A percentile compares a stretch with the other conserved stretches of the same genome.
These are phyloP conservation scores for Cyberlindnera maritima DNA, from an alignment of 805 yeast species.

Conservation along the genomic window DNA sequence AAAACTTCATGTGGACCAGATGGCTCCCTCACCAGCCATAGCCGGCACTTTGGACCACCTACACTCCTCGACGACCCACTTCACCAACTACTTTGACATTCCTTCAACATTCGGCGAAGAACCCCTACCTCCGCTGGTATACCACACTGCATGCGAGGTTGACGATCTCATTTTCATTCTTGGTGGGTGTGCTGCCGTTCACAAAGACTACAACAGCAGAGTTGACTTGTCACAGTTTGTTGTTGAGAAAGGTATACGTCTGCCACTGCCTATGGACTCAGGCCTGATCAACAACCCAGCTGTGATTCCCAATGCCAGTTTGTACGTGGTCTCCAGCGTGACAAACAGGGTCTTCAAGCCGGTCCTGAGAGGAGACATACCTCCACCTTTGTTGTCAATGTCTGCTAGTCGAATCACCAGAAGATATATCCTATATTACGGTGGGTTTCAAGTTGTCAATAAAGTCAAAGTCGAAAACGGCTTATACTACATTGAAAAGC, in stretches of 20 bases:
- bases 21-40: not conserved
- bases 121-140: constrained; percentile 39
- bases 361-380: constrained; percentile 39
- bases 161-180: constrained; percentile 35
- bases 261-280: constrained; percentile 45
- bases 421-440: constrained; percentile 59
- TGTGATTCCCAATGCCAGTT: constrained; percentile 35
- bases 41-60: too few relatives aligned
- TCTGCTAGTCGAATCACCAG: constrained; percentile 47
- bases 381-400: constrained; percentile 51
- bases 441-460: constrained; percentile 54
- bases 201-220: not conserved
- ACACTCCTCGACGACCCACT: too few relatives aligned
- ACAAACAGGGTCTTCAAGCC: constrained; percentile 38
- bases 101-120: constrained; percentile 38
- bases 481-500: constrained; percentile 34
- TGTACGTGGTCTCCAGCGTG: constrained; percentile 37
- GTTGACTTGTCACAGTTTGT: constrained; percentile 34
- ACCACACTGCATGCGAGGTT: constrained; percentile 41
- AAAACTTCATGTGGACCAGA: too few relatives aligned
- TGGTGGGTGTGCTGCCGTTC: constrained; percentile 41
- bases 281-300: constrained; percentile 41
- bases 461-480: constrained; percentile 32
- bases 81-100: constrained; percentile 20
- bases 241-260: constrained; percentile 37